Base-by-base conservation (phyloP, 805 yeast species). In the Soucietia sequanensis region DNA sequence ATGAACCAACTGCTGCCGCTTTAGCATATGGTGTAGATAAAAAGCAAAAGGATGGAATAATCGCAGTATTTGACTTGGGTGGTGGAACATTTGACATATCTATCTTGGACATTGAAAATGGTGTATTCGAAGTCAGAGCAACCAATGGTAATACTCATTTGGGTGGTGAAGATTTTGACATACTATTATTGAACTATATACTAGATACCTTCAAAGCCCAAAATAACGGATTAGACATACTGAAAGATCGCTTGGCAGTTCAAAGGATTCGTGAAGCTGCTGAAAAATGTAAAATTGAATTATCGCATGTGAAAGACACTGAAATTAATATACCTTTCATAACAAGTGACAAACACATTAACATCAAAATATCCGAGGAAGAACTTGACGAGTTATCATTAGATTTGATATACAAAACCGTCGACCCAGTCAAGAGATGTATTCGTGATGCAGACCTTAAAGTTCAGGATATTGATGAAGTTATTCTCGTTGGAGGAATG, bases 31-130 rank as follows among this genome's bases (percentile, higher is more conserved):
- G 96, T 72, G 75, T 88, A 57, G 96, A 88, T 72, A 84, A 84
- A 74, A 78, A 74, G 60, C 84, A 81, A 56, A 80, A 75, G 50
- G 75, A 81, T 58, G 82, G 81, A 70, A 84, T 84, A 44, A 95
- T 89, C 54, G 97, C 97, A 44, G 97, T 89, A 48, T 89, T 90
- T 73, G 97, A 89, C 72, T 78, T 89, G 60, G 97, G 97, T 81
- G 97, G 97, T 68, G 97, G 97, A 81, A 89, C 97, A 57, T 89
- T 89, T 65, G 97, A 89, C 84, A 84, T 89, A 69, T 89, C 97
- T 54, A 86, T 89, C 63, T 78, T 89, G 61, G 97, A 90, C 76
- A 90, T 89, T 56, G 96, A 90, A 72, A 88, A 89, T 62, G 97
- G 97, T 77, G 97, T 89, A 50, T 89, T 89, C 57, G 97, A 89